Evolutionary conservation across 1,139 yeast genomes (phyloP), one percentile per base, ranked within the genome.

Genomic region (Sugiyamaella neomexicana): DNA sequence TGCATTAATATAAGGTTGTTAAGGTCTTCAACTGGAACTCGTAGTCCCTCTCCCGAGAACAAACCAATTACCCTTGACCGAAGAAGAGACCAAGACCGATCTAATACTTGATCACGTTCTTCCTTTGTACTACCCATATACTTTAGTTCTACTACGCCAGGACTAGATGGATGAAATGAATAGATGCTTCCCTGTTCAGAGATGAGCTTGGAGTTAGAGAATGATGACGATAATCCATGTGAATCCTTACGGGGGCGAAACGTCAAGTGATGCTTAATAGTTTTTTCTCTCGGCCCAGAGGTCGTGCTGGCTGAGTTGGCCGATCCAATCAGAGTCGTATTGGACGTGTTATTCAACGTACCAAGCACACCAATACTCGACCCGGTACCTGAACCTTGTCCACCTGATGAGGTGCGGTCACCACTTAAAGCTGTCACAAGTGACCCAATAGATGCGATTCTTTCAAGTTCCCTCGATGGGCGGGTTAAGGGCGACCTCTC

Each of bases 11-110:
- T 76, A 48, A 81, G 68, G 46, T 74, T 76, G 62, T 80, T 81
- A 43, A 80, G 68, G 62, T 82, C 85, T 58, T 82, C 87, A 5
- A 82, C 76, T 0, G 86, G 83, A 0, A 77, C 75, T 17, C 77
- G 69, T 36, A 80, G 62, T 5, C 72, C 71, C 27, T 78, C 82
- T 17, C 80, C 78, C 50, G 73, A 70, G 59, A 81, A 82, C 8
- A 82, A 60, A 0, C 83, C 80, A 27, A 75, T 64, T 0, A 78
- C 72, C 7, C 75, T 65, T 2, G 75, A 68, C 23, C 75, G 70
- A 2, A 82, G 66, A 16, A 79, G 66, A 1, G 75, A 65, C 81
- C 83, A 80, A 1, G 82, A 70, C 37, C 77, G 77, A 55, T 78
- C 80, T 16, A 76, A 73, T 40, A 77, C 70, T 49, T 73, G 73